Conservation (phyloP, 1,139 yeast genomes). For the Saccharomycopsis phalli region DNA sequence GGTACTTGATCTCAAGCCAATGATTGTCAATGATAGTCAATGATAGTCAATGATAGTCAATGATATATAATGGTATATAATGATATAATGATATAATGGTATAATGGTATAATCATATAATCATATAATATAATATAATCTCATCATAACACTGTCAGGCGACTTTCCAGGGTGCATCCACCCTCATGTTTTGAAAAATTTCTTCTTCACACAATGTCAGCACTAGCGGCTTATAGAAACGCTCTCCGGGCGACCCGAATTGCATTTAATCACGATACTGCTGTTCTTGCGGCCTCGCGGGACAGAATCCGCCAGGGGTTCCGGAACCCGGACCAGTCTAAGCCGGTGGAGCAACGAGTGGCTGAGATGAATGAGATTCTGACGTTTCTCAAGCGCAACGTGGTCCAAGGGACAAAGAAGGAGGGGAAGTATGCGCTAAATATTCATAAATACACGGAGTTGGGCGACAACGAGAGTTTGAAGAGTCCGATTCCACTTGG, state of each 20-base stretch:
- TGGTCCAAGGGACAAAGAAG: slow-evolving; percentile 72
- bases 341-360: slow-evolving; percentile 44
- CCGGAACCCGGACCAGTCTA: slow-evolving; percentile 34
- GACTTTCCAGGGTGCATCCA: too few species aligned
- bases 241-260: slow-evolving; percentile 63
- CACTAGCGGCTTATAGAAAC: slow-evolving; percentile 46
- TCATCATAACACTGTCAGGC: too few species aligned
- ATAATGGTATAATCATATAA: too few species aligned
- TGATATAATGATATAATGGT: too few species aligned
- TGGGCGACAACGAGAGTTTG: slow-evolving; percentile 76
- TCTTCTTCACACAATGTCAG: slow-evolving; percentile 3
- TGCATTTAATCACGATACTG: slow-evolving; percentile 48
- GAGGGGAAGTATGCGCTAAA: slow-evolving; percentile 37
- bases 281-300: slow-evolving; percentile 55
- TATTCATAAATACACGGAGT: slow-evolving; percentile 74
- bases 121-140: too few species aligned
- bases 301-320: slow-evolving; percentile 55
- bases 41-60: too few species aligned
- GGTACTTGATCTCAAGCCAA: too few species aligned
- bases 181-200: too few species aligned
- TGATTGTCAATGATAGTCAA: too few species aligned
- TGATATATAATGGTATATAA: too few species aligned
- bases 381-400: slow-evolving; percentile 53
- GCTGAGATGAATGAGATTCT: slow-evolving; percentile 62
- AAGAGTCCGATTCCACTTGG: slow-evolving; percentile 29